Percentiles rank a stretch among this genome's conserved stretches.
These are phyloP conservation scores for Capsicum rhomboideum DNA, from an alignment of 257 asterid species.

Conservation along the genomic window DNA sequence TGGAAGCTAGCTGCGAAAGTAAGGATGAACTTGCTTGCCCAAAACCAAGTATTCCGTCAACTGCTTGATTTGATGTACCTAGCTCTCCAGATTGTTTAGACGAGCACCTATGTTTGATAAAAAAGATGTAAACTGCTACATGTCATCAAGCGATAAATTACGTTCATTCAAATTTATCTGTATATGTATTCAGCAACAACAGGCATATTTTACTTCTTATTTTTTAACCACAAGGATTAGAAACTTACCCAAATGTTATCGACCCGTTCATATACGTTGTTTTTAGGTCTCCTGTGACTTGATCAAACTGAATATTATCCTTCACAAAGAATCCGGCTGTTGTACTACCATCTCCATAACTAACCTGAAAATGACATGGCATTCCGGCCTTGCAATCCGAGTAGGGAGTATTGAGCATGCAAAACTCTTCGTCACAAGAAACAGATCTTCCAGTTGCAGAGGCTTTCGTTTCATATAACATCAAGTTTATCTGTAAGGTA, in stretches of 20 bases:
- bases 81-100: conserved; percentile 40
- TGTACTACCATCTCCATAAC: conserved; percentile 58
- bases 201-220: not conserved
- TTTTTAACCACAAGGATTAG: not conserved
- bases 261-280: conserved; percentile 32
- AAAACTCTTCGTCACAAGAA: conserved; percentile 46
- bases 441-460: conserved; percentile 42
- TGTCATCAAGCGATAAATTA: not conserved
- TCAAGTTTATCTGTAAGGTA: conserved; percentile 40
- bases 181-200: not conserved
- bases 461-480: conserved; percentile 33
- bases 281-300: conserved; percentile 37
- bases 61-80: conserved; percentile 41
- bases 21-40: conserved; percentile 60
- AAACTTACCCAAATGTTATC: conserved; percentile 49
- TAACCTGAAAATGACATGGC: conserved; percentile 35
- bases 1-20: conserved; percentile 52
- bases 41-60: conserved; percentile 63
- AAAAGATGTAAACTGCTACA: conserved; percentile 12
- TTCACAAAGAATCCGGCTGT: conserved; percentile 50
- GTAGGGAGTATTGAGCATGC: conserved; percentile 26
- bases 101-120: conserved; percentile 50
- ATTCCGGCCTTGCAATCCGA: conserved; percentile 37
- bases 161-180: too few species aligned
- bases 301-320: conserved; percentile 39